A percentile compares a stretch with the other conserved stretches of the same genome.
Conservation (phyloP, 2,329 filamentous ascomycete species). For the Domatiomyces catenatus region DNA sequence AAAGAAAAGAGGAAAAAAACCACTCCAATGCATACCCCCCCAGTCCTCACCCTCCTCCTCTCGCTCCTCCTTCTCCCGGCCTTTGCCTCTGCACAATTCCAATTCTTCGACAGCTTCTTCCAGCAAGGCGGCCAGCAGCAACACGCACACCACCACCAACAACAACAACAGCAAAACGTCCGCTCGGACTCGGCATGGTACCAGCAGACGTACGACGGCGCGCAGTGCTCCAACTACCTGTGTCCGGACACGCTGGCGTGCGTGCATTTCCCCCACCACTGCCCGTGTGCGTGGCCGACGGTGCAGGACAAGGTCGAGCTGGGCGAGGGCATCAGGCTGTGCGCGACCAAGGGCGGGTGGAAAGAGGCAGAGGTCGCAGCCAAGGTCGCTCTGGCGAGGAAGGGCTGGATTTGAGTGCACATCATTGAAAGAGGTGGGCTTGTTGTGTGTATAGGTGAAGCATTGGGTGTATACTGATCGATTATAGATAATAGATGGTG, state of each 20-base stretch:
- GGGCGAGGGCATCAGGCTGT: slow-evolving; percentile 34
- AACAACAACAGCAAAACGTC: slow-evolving; percentile 57
- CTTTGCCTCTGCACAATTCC: slow-evolving; percentile 61
- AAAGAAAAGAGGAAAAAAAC: too few species aligned
- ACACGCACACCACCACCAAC: slow-evolving; percentile 41
- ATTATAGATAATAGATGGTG: too few species aligned
- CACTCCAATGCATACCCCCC: background rate
- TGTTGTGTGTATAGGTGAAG: too few species aligned
- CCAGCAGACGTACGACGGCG: slow-evolving; percentile 50
- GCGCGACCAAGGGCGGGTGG: slow-evolving; percentile 34
- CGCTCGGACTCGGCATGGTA: slow-evolving; percentile 75
- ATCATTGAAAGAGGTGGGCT: background rate
- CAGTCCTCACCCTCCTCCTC: background rate
- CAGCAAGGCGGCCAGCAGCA: slow-evolving; percentile 33
- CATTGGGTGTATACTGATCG: too few species aligned
- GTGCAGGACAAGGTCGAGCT: slow-evolving; percentile 61
- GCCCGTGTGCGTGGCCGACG: slow-evolving; percentile 69
- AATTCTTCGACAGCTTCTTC: slow-evolving; percentile 99
- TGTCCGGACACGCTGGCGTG: slow-evolving; percentile 90
- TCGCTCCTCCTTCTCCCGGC: slow-evolving; percentile 44
- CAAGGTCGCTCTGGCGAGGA: slow-evolving; percentile 36
- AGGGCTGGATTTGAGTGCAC: slow-evolving; percentile 29
- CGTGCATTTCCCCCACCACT: slow-evolving; percentile 93
- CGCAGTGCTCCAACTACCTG: slow-evolving; percentile 83
- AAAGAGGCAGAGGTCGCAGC: slow-evolving; percentile 31